Evolutionary conservation across 2,329 filamentous ascomycete genomes (phyloP).

Genomic region (Colletotrichum paranaense): DNA sequence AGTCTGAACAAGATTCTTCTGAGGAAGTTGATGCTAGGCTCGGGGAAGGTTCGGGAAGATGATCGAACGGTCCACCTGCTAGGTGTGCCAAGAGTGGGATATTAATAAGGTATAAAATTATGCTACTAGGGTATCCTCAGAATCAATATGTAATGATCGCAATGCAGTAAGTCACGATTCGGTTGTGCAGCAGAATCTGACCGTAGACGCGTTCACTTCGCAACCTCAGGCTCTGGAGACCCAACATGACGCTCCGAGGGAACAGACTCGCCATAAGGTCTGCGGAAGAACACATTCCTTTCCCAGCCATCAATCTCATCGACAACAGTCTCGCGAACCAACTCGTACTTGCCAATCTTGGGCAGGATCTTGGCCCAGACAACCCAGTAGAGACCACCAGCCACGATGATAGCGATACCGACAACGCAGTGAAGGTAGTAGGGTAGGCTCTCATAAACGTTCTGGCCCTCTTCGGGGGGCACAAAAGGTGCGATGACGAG

Average conservation of each 20-base stretch:
- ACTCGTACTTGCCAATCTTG: slow-evolving; percentile 63
- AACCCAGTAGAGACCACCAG: slow-evolving; percentile 66
- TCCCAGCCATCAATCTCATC: slow-evolving; percentile 73
- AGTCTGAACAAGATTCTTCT: too few relatives aligned
- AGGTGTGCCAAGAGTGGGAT: too few relatives aligned
- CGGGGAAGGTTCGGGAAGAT: too few relatives aligned
- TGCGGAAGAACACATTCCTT: slow-evolving; percentile 62
- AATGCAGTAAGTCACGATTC: too few relatives aligned
- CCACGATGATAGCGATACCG: slow-evolving; percentile 63
- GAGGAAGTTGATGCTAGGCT: too few relatives aligned
- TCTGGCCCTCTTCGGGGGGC: slow-evolving; percentile 62
- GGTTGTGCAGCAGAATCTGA: too few relatives aligned
- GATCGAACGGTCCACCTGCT: too few relatives aligned
- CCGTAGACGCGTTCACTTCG: slow-evolving; percentile 3
- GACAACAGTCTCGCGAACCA: slow-evolving; percentile 65
- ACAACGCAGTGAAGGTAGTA: slow-evolving; percentile 70
- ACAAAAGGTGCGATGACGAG: slow-evolving; percentile 70
- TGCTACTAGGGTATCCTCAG: too few relatives aligned
- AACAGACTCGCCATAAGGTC: slow-evolving; percentile 45
- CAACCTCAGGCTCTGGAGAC: not conserved
- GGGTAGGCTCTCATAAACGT: slow-evolving; percentile 63
- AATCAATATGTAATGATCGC: too few relatives aligned
- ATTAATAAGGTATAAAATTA: too few relatives aligned
- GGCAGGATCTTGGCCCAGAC: slow-evolving; percentile 65
- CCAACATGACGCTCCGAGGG: not conserved